Evolutionary conservation across 805 yeast genomes (phyloP).

Genomic region (Kodamaea lidongshanica): DNA sequence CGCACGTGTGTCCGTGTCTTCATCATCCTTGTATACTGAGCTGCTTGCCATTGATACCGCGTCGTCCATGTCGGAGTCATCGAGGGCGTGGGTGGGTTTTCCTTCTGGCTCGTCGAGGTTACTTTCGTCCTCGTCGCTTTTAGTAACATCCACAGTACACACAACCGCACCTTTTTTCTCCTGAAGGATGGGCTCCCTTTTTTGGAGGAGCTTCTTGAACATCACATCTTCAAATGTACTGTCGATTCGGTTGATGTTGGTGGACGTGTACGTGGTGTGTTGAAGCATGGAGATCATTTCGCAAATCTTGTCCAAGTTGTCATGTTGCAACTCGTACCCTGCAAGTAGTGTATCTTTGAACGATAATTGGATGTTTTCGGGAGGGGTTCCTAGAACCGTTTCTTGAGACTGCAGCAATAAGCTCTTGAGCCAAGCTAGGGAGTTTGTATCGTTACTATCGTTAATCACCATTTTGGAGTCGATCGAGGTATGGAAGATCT

Average conservation of each 20-base stretch:
- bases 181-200: too few relatives aligned
- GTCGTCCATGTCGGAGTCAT: slow-evolving; percentile 18
- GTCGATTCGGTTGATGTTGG: slow-evolving; percentile 4
- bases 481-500: slow-evolving; percentile 46
- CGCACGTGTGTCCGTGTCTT: slow-evolving; percentile 9
- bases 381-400: neutral
- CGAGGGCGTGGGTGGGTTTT: slow-evolving; percentile 15
- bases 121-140: slow-evolving; percentile 16
- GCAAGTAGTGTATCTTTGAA: slow-evolving; percentile 5
- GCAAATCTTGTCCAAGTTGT: slow-evolving; percentile 7
- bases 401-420: slow-evolving; percentile 1
- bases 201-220: slow-evolving; percentile 7
- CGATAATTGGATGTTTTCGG: neutral
- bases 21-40: slow-evolving; percentile 8
- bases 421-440: slow-evolving; percentile 11
- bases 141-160: too few relatives aligned
- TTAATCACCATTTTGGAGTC: slow-evolving; percentile 30
- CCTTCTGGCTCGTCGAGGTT: slow-evolving; percentile 19
- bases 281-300: slow-evolving; percentile 9
- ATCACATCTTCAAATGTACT: slow-evolving; percentile 10
- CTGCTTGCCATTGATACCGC: slow-evolving; percentile 19
- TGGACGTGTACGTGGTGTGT: slow-evolving; percentile 1
- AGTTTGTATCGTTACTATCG: slow-evolving; percentile 8
- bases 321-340: slow-evolving; percentile 7
- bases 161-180: too few relatives aligned